A percentile compares a stretch with the other conserved stretches of the same genome.
Evolutionary conservation across 345 rosid species (phyloP).

Genomic region (Geranium rotundifolium): DNA sequence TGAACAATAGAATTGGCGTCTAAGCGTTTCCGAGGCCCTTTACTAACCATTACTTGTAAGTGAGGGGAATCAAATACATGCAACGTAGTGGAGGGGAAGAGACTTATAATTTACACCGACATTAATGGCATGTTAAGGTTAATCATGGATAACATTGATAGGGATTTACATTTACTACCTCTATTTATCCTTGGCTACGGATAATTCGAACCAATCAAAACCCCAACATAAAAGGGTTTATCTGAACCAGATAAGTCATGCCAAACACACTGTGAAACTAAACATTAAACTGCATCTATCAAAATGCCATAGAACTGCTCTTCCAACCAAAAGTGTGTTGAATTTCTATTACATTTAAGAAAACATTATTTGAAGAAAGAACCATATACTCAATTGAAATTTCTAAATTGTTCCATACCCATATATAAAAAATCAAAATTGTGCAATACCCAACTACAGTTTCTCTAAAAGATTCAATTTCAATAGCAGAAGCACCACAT

Average conservation of each 20-base stretch:
- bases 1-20: constrained; percentile 69
- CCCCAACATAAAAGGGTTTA: too few species aligned
- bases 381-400: too few species aligned
- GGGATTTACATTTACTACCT: too few species aligned
- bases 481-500: neutral
- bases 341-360: too few species aligned
- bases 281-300: too few species aligned
- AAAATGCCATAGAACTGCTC: too few species aligned
- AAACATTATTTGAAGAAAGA: neutral
- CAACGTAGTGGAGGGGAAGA: neutral
- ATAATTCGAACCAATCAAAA: neutral
- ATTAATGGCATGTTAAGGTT: neutral
- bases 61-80: constrained; percentile 84
- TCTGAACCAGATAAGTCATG: too few species aligned
- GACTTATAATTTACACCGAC: neutral
- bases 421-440: neutral
- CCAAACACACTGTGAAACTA: too few species aligned
- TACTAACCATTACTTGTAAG: constrained; percentile 56
- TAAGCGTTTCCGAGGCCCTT: constrained; percentile 58
- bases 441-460: neutral
- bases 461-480: neutral
- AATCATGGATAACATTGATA: neutral
- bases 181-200: neutral
- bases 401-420: neutral
- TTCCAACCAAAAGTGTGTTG: too few species aligned